These are phyloP conservation scores for Fusarium succisae DNA, from an alignment of 2,329 filamentous ascomycete genomes.

Conservation along the genomic window DNA sequence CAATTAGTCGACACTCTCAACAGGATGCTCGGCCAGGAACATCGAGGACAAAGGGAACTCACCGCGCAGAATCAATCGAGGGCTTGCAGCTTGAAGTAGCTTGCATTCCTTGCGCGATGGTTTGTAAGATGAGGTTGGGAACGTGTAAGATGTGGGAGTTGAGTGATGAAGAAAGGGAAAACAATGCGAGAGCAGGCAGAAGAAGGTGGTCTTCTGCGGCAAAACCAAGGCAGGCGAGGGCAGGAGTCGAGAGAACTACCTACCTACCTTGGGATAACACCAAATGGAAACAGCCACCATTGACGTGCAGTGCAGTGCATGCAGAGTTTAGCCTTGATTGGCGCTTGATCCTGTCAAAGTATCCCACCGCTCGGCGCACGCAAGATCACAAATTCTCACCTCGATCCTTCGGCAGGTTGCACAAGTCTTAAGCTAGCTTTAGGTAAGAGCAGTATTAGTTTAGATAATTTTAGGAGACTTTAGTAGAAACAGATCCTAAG, in stretches of 20 bases:
- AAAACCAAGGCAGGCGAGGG: background rate
- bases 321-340: background rate
- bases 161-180: background rate
- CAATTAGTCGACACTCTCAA: background rate
- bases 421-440: background rate
- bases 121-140: background rate
- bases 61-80: accelerated
- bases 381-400: background rate
- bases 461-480: background rate
- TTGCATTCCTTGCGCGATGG: background rate
- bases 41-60: background rate
- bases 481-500: background rate
- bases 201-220: background rate
- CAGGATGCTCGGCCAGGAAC: background rate
- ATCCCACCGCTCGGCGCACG: background rate
- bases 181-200: background rate
- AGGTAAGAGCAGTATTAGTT: background rate
- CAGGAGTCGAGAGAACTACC: background rate
- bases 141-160: background rate
- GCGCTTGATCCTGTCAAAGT: background rate
- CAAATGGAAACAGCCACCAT: background rate
- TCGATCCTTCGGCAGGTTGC: background rate
- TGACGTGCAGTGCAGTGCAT: background rate
- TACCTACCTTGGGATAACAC: background rate
- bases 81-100: background rate